These are phyloP conservation scores for Cylindrotheca fusiformis DNA, from an alignment of 108 stramenopile species.

Conservation along the genomic window DNA sequence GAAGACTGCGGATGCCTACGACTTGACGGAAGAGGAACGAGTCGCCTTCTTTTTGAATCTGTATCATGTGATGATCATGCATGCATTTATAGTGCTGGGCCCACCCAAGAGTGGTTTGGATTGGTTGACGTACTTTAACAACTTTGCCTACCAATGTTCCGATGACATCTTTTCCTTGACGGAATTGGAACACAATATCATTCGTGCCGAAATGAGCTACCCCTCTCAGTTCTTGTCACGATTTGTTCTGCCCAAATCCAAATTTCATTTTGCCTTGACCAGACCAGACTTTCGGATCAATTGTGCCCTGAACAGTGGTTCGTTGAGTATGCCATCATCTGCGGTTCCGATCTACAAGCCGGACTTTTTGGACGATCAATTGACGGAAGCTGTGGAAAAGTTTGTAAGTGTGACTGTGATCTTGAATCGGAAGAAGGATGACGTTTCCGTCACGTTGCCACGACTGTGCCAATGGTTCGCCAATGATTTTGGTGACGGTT, in stretches of 20 bases:
- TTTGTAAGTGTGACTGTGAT: constrained; percentile 17
- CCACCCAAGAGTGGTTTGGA: constrained; percentile 49
- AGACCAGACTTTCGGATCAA: constrained; percentile 58
- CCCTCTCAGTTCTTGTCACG: constrained; percentile 58
- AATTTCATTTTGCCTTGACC: constrained; percentile 47
- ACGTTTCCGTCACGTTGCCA: constrained; percentile 31
- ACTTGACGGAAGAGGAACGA: constrained; percentile 36
- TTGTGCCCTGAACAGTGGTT: constrained; percentile 71
- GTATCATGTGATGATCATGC: constrained; percentile 71
- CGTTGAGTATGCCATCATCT: constrained; percentile 44
- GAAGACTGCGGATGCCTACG: constrained; percentile 38
- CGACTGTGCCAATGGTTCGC: constrained; percentile 50
- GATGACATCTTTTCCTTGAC: constrained; percentile 75
- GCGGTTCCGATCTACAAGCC: constrained; percentile 33
- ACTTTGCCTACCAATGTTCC: constrained; percentile 54
- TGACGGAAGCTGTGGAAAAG: constrained; percentile 19
- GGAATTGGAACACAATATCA: constrained; percentile 77
- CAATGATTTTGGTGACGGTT: constrained; percentile 41
- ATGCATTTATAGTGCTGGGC: constrained; percentile 65
- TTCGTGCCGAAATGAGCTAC: constrained; percentile 53
- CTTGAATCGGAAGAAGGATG: constrained; percentile 12
- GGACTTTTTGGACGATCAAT: constrained; percentile 29
- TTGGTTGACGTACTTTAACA: constrained; percentile 68
- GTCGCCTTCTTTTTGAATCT: constrained; percentile 69
- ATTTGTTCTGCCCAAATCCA: constrained; percentile 55